phyloP scores from a whole-genome alignment of 2,329 filamentous ascomycete species.

The Laburnicola sp. region DNA sequence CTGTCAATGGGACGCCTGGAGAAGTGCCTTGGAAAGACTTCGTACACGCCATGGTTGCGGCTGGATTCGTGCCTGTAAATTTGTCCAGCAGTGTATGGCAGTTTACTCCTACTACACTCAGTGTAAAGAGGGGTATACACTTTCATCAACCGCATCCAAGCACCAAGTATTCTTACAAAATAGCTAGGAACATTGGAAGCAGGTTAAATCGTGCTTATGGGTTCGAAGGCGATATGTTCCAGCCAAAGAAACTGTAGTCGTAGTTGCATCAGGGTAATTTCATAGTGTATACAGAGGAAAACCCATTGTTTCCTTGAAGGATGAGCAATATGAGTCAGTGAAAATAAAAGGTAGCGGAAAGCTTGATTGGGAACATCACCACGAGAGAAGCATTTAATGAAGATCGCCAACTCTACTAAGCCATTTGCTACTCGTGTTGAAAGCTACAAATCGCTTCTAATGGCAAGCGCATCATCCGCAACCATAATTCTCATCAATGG shows the following conservation, averaged over 20 bases:
- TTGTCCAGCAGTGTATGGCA: constrained; percentile 65
- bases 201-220: constrained; percentile 56
- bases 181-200: constrained; percentile 54
- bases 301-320: too few species aligned
- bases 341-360: too few species aligned
- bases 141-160: constrained; percentile 64
- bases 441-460: too few species aligned
- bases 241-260: not conserved
- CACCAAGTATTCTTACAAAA: constrained; percentile 54
- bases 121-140: constrained; percentile 39
- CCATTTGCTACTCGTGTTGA: too few species aligned
- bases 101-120: constrained; percentile 52
- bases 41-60: constrained; percentile 55
- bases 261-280: not conserved
- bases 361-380: too few species aligned
- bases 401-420: too few species aligned
- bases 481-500: too few species aligned
- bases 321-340: too few species aligned
- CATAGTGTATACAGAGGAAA: too few species aligned
- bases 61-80: constrained; percentile 59
- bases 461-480: too few species aligned
- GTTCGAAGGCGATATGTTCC: constrained; percentile 41
- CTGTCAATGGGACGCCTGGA: constrained; percentile 38
- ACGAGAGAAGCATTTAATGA: too few species aligned
- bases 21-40: constrained; percentile 61